A percentile compares a stretch with the other conserved stretches of the same genome.
phyloP scores from a whole-genome alignment of 306 rosid genomes.

The Hippophae gyantsensis region DNA sequence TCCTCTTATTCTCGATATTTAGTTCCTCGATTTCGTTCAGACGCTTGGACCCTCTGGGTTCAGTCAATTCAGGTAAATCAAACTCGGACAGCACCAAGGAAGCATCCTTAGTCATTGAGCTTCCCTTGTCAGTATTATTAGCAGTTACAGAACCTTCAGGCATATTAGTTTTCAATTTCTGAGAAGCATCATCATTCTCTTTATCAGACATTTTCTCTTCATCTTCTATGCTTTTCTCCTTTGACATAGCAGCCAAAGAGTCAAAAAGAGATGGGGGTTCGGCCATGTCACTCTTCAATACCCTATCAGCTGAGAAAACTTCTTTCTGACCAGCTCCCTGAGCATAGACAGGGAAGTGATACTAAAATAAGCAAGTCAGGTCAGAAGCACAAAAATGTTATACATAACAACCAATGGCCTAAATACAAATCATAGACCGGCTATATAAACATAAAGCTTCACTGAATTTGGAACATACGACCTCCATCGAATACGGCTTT shows the following conservation, averaged over 20 bases:
- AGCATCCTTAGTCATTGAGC: slow-evolving; percentile 19
- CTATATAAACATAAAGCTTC: not conserved
- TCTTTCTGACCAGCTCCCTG: slow-evolving; percentile 37
- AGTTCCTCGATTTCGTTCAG: slow-evolving; percentile 34
- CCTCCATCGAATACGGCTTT: not conserved
- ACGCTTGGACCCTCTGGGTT: slow-evolving; percentile 60
- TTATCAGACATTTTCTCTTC: slow-evolving; percentile 20
- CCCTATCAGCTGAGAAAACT: slow-evolving; percentile 20
- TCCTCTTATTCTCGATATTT: slow-evolving; percentile 42
- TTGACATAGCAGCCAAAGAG: slow-evolving; percentile 25
- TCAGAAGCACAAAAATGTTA: not conserved
- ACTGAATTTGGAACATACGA: not conserved
- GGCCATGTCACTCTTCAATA: slow-evolving; percentile 25
- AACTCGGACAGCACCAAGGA: slow-evolving; percentile 27
- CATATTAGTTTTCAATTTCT: slow-evolving; percentile 19
- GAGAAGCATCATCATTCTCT: slow-evolving; percentile 25
- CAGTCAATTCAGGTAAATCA: slow-evolving; percentile 26
- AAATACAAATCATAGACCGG: not conserved
- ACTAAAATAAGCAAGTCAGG: not conserved
- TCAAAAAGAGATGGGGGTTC: slow-evolving; percentile 23
- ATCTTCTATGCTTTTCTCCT: slow-evolving; percentile 28
- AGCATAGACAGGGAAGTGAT: slow-evolving; percentile 9
- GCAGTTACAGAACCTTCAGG: slow-evolving; percentile 31
- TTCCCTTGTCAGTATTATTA: slow-evolving; percentile 30
- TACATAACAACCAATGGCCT: not conserved